phyloP scores from a whole-genome alignment of 176 grass and related monocot species.

The Lolium perenne region DNA sequence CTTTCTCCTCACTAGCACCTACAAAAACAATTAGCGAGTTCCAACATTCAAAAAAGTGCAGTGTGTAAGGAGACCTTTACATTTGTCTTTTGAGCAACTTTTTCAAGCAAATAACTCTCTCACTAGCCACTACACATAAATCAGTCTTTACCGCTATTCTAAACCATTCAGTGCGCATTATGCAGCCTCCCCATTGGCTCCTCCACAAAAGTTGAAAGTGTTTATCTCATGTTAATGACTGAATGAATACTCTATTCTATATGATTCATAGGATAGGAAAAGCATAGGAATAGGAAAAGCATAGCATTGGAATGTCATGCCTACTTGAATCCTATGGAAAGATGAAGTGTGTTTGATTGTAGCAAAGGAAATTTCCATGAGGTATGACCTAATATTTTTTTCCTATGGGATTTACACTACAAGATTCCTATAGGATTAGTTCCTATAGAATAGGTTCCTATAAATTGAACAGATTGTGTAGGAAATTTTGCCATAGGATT shows the following conservation, averaged over 20 bases:
- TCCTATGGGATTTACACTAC: too few species aligned
- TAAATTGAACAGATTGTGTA: too few species aligned
- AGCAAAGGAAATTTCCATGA: too few species aligned
- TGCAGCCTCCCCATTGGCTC: not conserved
- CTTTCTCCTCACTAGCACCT: not conserved
- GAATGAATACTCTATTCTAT: not conserved
- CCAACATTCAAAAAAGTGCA: not conserved
- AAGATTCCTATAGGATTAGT: too few species aligned
- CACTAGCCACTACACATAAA: constrained; percentile 18
- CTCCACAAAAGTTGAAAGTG: not conserved
- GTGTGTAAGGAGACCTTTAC: not conserved
- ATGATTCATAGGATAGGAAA: too few species aligned
- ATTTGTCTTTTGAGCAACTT: constrained; percentile 9
- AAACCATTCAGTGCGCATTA: not conserved
- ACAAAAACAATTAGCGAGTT: not conserved
- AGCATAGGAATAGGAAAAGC: too few species aligned
- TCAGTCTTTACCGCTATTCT: not conserved
- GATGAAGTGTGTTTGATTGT: too few species aligned
- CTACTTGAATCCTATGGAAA: too few species aligned
- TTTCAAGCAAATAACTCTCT: not conserved
- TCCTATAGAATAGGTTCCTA: too few species aligned
- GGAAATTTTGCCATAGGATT: too few species aligned
- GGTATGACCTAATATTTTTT: too few species aligned
- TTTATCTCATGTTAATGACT: not conserved
- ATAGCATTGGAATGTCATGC: too few species aligned